phyloP scores from a whole-genome alignment of 2,329 filamentous ascomycete genomes.

The Colletotrichum destructivum region DNA sequence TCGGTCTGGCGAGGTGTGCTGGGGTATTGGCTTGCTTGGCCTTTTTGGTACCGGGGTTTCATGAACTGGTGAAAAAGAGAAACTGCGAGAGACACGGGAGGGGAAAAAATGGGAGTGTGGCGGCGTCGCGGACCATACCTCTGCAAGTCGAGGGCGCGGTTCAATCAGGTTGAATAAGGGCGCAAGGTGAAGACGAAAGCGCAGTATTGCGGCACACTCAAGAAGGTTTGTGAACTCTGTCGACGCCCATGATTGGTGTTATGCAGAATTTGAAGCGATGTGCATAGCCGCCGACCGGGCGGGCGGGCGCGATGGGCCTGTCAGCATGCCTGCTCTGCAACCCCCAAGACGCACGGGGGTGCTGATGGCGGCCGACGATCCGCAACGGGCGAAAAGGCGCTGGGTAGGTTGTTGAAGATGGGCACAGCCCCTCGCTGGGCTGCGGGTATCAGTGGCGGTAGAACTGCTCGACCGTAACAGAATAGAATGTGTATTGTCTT shows the following conservation, averaged over 20 bases:
- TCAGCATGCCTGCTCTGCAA: slow-evolving; percentile 22
- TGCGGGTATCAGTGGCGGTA: slow-evolving; percentile 10
- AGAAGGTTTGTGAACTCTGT: slow-evolving; percentile 26
- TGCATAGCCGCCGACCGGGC: slow-evolving; percentile 41
- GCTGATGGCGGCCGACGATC: slow-evolving; percentile 33
- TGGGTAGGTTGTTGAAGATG: slow-evolving; percentile 24
- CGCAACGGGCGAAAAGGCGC: slow-evolving; percentile 14
- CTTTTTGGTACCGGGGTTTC: background rate
- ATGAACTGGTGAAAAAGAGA: background rate
- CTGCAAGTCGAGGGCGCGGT: slow-evolving; percentile 16
- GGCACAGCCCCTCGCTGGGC: slow-evolving; percentile 5
- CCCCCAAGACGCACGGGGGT: slow-evolving; percentile 12
- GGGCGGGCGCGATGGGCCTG: slow-evolving; percentile 34
- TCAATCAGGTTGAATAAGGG: background rate
- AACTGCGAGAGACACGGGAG: background rate
- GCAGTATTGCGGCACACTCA: slow-evolving; percentile 1
- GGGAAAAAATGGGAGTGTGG: background rate
- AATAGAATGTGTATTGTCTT: slow-evolving; percentile 1
- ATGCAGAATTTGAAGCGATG: slow-evolving; percentile 40
- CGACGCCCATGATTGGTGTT: slow-evolving; percentile 29
- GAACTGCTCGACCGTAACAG: slow-evolving; percentile 4
- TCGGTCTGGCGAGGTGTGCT: slow-evolving; percentile 11
- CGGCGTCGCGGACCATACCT: background rate
- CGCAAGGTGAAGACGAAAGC: slow-evolving; percentile 5
- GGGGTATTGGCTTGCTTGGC: background rate